These are phyloP conservation scores for Xylaria sp. DNA, from an alignment of 2,329 filamentous ascomycete genomes.

Conservation along the genomic window DNA sequence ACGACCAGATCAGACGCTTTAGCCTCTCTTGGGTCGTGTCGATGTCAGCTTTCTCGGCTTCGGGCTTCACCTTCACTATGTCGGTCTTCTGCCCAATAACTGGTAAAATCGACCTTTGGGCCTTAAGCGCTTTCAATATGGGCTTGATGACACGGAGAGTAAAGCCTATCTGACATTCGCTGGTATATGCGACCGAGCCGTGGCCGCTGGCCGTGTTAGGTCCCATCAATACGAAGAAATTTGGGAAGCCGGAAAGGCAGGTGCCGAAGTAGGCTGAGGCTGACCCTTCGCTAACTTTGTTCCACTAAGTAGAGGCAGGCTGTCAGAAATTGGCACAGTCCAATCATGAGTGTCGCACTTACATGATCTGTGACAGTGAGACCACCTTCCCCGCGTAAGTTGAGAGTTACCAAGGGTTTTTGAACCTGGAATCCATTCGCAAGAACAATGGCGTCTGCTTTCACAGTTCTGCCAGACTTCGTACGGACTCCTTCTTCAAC, in stretches of 20 bases:
- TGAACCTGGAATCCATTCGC: conserved; percentile 30
- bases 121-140: conserved; percentile 27
- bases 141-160: conserved; percentile 32
- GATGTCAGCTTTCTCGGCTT: conserved; percentile 30
- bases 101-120: conserved; percentile 25
- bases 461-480: conserved; percentile 26
- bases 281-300: conserved; percentile 24
- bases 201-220: conserved; percentile 33
- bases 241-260: conserved; percentile 31
- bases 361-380: conserved; percentile 25
- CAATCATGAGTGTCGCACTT: conserved; percentile 2
- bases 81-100: conserved; percentile 25
- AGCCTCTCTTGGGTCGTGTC: conserved; percentile 16
- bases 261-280: conserved; percentile 32
- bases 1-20: conserved; percentile 24
- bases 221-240: conserved; percentile 33
- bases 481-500: conserved; percentile 30
- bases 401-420: conserved; percentile 9
- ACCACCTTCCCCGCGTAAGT: conserved; percentile 26
- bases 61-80: conserved; percentile 23
- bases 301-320: conserved; percentile 14
- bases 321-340: not conserved
- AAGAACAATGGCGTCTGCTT: conserved; percentile 31
- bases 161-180: conserved; percentile 33
- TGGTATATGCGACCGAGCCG: conserved; percentile 17